Percentiles rank a stretch among this genome's conserved stretches.
These are phyloP conservation scores for Penicillium aurantiogriseum DNA, from an alignment of 2,329 filamentous ascomycete genomes.

Conservation along the genomic window DNA sequence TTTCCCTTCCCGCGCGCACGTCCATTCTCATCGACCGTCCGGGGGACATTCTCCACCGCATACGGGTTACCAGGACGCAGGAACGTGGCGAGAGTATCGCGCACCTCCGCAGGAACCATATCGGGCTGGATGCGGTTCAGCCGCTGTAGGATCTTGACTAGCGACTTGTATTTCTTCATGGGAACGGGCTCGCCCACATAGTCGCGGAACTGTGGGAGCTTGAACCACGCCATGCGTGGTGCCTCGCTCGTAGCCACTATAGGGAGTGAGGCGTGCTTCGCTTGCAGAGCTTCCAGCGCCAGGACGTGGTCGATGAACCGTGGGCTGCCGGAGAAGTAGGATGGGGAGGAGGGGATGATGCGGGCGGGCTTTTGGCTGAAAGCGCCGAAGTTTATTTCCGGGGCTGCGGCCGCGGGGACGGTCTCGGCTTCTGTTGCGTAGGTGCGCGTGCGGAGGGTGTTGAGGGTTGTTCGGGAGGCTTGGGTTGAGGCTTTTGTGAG, in stretches of 20 bases:
- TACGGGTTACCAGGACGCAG: constrained; percentile 72
- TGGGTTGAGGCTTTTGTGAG: constrained; percentile 27
- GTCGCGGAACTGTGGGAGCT: constrained; percentile 70
- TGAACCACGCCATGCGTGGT: constrained; percentile 77
- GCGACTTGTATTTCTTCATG: constrained; percentile 72
- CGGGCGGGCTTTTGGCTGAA: constrained; percentile 57
- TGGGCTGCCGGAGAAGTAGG: constrained; percentile 90
- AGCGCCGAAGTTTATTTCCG: constrained; percentile 35
- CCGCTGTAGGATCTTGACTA: constrained; percentile 72
- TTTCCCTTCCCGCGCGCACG: constrained; percentile 76
- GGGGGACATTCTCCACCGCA: constrained; percentile 60
- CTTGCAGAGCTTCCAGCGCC: constrained; percentile 67
- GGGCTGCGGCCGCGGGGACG: constrained; percentile 23
- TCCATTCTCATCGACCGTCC: constrained; percentile 71
- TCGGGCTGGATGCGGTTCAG: constrained; percentile 82
- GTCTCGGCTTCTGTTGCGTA: constrained; percentile 30
- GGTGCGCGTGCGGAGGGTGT: constrained; percentile 21
- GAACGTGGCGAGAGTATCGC: constrained; percentile 64
- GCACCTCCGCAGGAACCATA: constrained; percentile 70
- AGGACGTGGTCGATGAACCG: constrained; percentile 84
- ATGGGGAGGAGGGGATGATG: constrained; percentile 77
- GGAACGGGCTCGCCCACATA: constrained; percentile 70
- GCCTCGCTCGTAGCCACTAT: constrained; percentile 63
- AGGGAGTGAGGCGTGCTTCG: constrained; percentile 72
- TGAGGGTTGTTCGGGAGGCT: constrained; percentile 45